Base-by-base conservation (phyloP, 306 rosid genomes). In the Quercus variabilis region DNA sequence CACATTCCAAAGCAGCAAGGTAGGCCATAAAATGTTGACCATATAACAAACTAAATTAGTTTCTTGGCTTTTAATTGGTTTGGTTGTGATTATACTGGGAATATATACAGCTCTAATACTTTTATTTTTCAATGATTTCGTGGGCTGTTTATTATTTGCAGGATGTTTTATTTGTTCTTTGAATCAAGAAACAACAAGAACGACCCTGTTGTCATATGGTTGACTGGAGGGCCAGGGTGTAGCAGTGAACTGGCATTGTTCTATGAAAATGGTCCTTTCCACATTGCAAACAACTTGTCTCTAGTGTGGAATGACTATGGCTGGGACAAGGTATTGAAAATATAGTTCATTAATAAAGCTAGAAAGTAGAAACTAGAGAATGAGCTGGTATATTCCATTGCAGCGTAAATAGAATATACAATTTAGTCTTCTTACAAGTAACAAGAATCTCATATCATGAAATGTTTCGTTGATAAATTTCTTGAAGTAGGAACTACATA, bases 141-240 rank as follows among this genome's bases (percentile, higher is more conserved):
- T 49, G 15, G 54, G 54, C 5, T 1, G 25, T 20, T 59, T 18
- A 23, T 33, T 15, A 78, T 72, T 18, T 75, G 82, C 92, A 96
- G 99, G 85, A 83, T 93, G 98, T 96, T 94, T 88, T 92, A 94
- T 87, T 91, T 92, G 54, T 92, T 92, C 90, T 94, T 94, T 38
- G 98, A 94, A 84, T 92, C 97, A n/a, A 57, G 98, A 74, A 88
- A 5, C 59, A 91, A 59, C 18, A 86, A 76, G 77, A 76, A 78
- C 64, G 96, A 92, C 56, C 97, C 97, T 0, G 79, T 94, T 31
- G 97, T 94, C 28, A 91, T 94, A 67, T 94, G 98, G 98, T 74
- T 95, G 74, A 90, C 93, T 4, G 99, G 98, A 83, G 99, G 98
- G 30, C 99, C 98, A 78, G 98, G 99, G 14, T 95, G 97, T n/a